phyloP scores from a whole-genome alignment of 768 basidiomycete genomes.

The Pulveroboletus sp. region DNA sequence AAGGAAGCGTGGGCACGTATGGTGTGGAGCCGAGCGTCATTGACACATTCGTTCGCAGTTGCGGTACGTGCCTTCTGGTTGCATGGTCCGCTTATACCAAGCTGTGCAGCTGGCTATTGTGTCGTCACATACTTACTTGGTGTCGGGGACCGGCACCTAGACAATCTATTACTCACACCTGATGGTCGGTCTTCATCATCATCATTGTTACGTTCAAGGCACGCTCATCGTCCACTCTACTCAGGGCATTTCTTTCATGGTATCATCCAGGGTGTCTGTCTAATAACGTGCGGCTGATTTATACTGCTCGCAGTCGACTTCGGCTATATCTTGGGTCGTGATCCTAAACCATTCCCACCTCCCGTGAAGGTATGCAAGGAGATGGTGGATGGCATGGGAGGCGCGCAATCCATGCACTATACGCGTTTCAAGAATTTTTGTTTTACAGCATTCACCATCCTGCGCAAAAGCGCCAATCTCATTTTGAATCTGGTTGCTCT shows the following conservation, averaged over 20 bases:
- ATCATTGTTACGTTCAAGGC: not conserved
- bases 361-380: slow-evolving; percentile 98
- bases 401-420: slow-evolving; percentile 91
- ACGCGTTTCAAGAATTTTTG: slow-evolving; percentile 93
- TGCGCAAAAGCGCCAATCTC: slow-evolving; percentile 95
- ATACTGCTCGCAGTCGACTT: slow-evolving; percentile 71
- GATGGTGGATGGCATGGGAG: slow-evolving; percentile 99
- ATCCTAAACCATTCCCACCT: slow-evolving; percentile 96
- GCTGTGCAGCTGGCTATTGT: slow-evolving; percentile 82
- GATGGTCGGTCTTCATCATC: slow-evolving; percentile 54
- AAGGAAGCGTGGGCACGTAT: slow-evolving; percentile 89
- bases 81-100: slow-evolving; percentile 11
- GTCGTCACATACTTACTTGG: slow-evolving; percentile 95
- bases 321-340: slow-evolving; percentile 95
- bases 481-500: slow-evolving; percentile 94
- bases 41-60: slow-evolving; percentile 95
- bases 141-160: slow-evolving; percentile 94
- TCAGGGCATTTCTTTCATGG: slow-evolving; percentile 95
- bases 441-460: slow-evolving; percentile 95
- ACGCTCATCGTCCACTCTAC: not conserved
- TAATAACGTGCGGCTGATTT: slow-evolving; percentile 6
- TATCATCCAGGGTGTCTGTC: slow-evolving; percentile 27
- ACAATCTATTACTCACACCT: slow-evolving; percentile 87
- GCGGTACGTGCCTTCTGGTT: slow-evolving; percentile 57
- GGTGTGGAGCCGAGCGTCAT: slow-evolving; percentile 93